Percentiles rank a stretch among this genome's conserved stretches.
Conservation (phyloP, 2,329 filamentous ascomycete species). For the Tolypocladium sp. region DNA sequence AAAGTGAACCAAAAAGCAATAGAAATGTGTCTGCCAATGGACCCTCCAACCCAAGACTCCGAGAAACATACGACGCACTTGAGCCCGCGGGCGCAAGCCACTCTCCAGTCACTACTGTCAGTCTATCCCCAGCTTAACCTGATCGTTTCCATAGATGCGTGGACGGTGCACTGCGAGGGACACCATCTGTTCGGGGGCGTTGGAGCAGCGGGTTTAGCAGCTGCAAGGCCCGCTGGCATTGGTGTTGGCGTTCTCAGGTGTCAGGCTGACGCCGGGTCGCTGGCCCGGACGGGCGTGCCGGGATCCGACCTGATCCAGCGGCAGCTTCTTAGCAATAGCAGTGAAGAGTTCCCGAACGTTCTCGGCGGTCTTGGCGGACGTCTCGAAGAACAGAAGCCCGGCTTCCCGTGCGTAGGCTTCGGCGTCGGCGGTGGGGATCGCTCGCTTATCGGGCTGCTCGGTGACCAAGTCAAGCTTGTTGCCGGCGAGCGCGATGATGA, state of each 20-base stretch:
- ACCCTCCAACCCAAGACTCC: slow-evolving; percentile 30
- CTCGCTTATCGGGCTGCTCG: slow-evolving; percentile 91
- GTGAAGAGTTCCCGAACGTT: slow-evolving; percentile 96
- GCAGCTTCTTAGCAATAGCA: slow-evolving; percentile 94
- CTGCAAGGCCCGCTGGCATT: slow-evolving; percentile 46
- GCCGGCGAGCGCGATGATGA: slow-evolving; percentile 94
- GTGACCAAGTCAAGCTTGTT: slow-evolving; percentile 97
- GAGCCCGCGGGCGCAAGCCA: slow-evolving; percentile 15
- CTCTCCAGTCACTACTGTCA: slow-evolving; percentile 15
- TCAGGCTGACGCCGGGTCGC: slow-evolving; percentile 49
- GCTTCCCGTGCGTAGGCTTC: slow-evolving; percentile 93
- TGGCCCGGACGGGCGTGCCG: slow-evolving; percentile 66
- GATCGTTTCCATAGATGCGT: slow-evolving; percentile 13
- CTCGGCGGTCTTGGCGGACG: slow-evolving; percentile 92
- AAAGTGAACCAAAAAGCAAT: slow-evolving; percentile 19
- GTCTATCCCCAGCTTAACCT: slow-evolving; percentile 15
- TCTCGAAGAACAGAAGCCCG: slow-evolving; percentile 95
- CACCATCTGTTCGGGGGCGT: slow-evolving; percentile 5
- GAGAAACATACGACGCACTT: slow-evolving; percentile 25
- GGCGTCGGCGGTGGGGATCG: slow-evolving; percentile 79
- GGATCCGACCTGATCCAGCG: slow-evolving; percentile 90
- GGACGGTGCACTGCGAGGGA: slow-evolving; percentile 8
- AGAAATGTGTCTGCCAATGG: slow-evolving; percentile 24
- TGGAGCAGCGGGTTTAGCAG: slow-evolving; percentile 31
- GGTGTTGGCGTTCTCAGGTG: slow-evolving; percentile 48